These are phyloP conservation scores for Saturnispora dispora DNA, from an alignment of 805 yeast genomes.

Conservation along the genomic window DNA sequence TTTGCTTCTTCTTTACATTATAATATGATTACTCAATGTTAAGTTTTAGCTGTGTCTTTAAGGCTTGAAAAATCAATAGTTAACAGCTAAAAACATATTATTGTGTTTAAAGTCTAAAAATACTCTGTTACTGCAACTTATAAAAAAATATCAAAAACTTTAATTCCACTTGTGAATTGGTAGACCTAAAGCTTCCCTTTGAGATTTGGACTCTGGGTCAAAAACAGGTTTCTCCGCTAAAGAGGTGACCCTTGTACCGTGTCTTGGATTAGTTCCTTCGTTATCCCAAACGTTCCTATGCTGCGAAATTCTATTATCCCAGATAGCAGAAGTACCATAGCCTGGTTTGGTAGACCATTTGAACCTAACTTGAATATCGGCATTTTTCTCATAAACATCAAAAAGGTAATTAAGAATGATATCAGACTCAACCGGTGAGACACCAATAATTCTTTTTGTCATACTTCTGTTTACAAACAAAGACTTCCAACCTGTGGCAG, in stretches of 20 bases:
- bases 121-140: too few species aligned
- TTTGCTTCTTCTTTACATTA: too few species aligned
- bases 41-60: too few species aligned
- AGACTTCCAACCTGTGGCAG: not conserved
- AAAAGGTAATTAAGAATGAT: slow-evolving; percentile 38
- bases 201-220: slow-evolving; percentile 40
- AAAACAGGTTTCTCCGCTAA: slow-evolving; percentile 45
- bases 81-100: too few species aligned
- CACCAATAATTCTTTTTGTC: slow-evolving; percentile 30
- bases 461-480: not conserved
- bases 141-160: too few species aligned
- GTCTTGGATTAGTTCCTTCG: slow-evolving; percentile 33
- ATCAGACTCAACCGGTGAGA: slow-evolving; percentile 44
- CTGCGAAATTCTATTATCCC: slow-evolving; percentile 40
- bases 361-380: slow-evolving; percentile 48
- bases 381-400: slow-evolving; percentile 38
- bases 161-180: slow-evolving; percentile 4
- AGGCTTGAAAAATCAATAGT: too few species aligned
- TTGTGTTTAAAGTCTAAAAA: too few species aligned
- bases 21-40: too few species aligned
- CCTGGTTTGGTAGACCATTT: slow-evolving; percentile 32
- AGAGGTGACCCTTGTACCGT: slow-evolving; percentile 43
- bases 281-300: slow-evolving; percentile 37
- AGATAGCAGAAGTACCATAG: slow-evolving; percentile 14
- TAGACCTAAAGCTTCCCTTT: slow-evolving; percentile 39